A percentile compares a stretch with the other conserved stretches of the same genome.
phyloP scores from a whole-genome alignment of 257 asterid genomes.

The Solanum rostratum region DNA sequence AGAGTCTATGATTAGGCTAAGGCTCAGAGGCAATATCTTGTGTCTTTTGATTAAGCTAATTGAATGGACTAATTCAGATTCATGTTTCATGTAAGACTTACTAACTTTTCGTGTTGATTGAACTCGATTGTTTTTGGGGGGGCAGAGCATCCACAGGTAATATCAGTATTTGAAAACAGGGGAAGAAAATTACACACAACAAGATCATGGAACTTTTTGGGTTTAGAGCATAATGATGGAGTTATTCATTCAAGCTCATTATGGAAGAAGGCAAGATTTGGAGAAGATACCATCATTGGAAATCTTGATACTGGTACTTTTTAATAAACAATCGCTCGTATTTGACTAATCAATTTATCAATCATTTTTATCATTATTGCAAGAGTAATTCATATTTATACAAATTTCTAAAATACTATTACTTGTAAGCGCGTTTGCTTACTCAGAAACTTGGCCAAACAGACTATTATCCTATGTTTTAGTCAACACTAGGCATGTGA shows the following conservation, averaged over 20 bases:
- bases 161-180: slow-evolving; percentile 70
- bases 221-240: slow-evolving; percentile 45
- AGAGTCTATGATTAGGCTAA: neutral
- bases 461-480: neutral
- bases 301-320: slow-evolving; percentile 84
- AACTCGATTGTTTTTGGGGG: neutral
- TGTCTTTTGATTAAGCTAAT: neutral
- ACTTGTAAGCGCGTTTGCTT: too few relatives aligned
- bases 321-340: neutral
- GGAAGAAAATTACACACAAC: slow-evolving; percentile 84
- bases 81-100: neutral
- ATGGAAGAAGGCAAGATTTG: slow-evolving; percentile 83
- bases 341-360: neutral
- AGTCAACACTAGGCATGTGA: neutral
- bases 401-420: fast-evolving
- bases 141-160: slow-evolving; percentile 62
- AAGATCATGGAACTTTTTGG: slow-evolving; percentile 88
- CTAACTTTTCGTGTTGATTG: fast-evolving
- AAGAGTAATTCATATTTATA: neutral
- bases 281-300: slow-evolving; percentile 71
- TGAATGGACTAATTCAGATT: neutral
- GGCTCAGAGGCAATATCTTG: neutral
- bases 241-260: slow-evolving; percentile 32
- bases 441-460: neutral
- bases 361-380: neutral